Percentiles rank a stretch among this genome's conserved stretches.
phyloP scores from a whole-genome alignment of 192 early-diverging fungal species.

The Podila clonocystis region DNA sequence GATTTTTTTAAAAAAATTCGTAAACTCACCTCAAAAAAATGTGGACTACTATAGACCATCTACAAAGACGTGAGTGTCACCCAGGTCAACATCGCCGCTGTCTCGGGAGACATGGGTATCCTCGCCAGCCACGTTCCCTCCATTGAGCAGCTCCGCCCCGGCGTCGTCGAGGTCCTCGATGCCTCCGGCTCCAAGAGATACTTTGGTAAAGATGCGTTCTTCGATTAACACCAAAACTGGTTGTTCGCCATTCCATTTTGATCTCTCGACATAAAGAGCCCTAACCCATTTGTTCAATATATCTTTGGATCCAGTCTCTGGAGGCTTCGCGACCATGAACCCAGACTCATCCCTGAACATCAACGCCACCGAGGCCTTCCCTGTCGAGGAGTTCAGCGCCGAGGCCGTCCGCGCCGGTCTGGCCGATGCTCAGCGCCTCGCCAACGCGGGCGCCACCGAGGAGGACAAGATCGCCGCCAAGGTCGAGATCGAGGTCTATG shows the following conservation, averaged over 20 bases:
- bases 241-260: too few species aligned
- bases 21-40: too few species aligned
- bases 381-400: conserved; percentile 86
- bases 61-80: conserved; percentile 78
- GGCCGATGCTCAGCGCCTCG: conserved; percentile 83
- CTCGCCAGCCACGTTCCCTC: conserved; percentile 98
- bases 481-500: conserved; percentile 90
- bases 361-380: conserved; percentile 94
- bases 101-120: conserved; percentile 97
- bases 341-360: conserved; percentile 96
- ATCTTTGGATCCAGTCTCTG: conserved; percentile 71
- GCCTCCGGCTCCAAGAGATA: conserved; percentile 82
- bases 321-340: conserved; percentile 98
- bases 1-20: too few species aligned
- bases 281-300: too few species aligned
- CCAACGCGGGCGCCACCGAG: conserved; percentile 72
- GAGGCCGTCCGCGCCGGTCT: conserved; percentile 80
- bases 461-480: conserved; percentile 83
- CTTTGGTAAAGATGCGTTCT: conserved; percentile 87
- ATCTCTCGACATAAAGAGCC: too few species aligned
- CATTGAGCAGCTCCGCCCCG: conserved; percentile 94
- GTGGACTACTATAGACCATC: conserved; percentile 60
- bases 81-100: conserved; percentile 94
- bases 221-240: too few species aligned
- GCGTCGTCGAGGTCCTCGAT: conserved; percentile 85